phyloP scores from a whole-genome alignment of 2,329 filamentous ascomycete species.

The Phaeosphaeriaceae sp. region DNA sequence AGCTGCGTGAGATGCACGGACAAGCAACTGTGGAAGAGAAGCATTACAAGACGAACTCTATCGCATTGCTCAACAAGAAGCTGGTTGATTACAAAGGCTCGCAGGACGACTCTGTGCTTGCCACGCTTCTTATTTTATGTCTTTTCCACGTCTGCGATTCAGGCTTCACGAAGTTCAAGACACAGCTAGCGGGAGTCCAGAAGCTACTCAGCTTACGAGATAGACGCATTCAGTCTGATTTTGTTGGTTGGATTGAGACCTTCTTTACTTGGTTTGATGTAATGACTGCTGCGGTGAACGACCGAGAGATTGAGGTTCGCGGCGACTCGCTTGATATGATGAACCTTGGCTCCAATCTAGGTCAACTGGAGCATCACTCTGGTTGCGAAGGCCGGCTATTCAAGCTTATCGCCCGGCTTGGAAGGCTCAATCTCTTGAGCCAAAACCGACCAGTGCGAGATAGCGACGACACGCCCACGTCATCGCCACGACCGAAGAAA shows the following conservation, averaged over 20 bases:
- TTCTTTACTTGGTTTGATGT: slow-evolving; percentile 96
- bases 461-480: slow-evolving; percentile 41
- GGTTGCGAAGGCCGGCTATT: slow-evolving; percentile 89
- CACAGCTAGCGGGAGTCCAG: slow-evolving; percentile 90
- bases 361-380: slow-evolving; percentile 81
- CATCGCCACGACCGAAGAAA: slow-evolving; percentile 43
- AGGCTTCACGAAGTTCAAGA: slow-evolving; percentile 90
- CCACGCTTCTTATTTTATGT: slow-evolving; percentile 85
- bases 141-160: slow-evolving; percentile 94
- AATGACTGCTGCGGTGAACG: slow-evolving; percentile 89
- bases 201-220: slow-evolving; percentile 84
- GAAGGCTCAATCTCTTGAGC: slow-evolving; percentile 82
- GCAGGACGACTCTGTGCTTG: slow-evolving; percentile 84
- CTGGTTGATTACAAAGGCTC: slow-evolving; percentile 78
- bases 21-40: slow-evolving; percentile 79
- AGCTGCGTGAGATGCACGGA: slow-evolving; percentile 50
- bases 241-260: slow-evolving; percentile 88
- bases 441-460: slow-evolving; percentile 65
- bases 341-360: slow-evolving; percentile 71
- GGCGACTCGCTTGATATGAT: slow-evolving; percentile 70
- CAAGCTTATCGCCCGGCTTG: slow-evolving; percentile 83
- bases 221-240: slow-evolving; percentile 65
- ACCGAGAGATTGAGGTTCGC: slow-evolving; percentile 83
- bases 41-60: slow-evolving; percentile 83
- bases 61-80: slow-evolving; percentile 83